A percentile compares a stretch with the other conserved stretches of the same genome.
These are phyloP conservation scores for Rubroboletus pulcherrimus DNA, from an alignment of 768 basidiomycete species.

Conservation along the genomic window DNA sequence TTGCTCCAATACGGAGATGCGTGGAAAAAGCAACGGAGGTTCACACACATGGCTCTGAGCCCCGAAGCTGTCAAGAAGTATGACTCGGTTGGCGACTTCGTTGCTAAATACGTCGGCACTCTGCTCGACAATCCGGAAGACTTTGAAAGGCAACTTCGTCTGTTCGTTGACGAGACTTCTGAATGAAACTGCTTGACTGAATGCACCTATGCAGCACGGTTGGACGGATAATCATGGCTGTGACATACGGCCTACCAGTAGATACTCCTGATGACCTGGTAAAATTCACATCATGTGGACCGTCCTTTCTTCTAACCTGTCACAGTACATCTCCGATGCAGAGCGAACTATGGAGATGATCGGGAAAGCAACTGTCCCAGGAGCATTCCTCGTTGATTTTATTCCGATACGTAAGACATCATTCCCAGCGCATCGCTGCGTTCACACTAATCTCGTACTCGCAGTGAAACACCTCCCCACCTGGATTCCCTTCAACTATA, in stretches of 20 bases:
- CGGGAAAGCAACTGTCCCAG: slow-evolving; percentile 23
- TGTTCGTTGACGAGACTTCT: slow-evolving; percentile 7
- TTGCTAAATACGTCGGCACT: slow-evolving; percentile 14
- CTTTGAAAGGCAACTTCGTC: slow-evolving; percentile 21
- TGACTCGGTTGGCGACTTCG: slow-evolving; percentile 28
- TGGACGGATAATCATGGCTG: slow-evolving; percentile 19
- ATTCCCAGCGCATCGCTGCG: background rate
- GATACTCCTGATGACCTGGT: slow-evolving; percentile 21
- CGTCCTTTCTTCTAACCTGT: background rate
- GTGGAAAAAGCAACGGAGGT: slow-evolving; percentile 24
- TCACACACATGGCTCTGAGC: slow-evolving; percentile 30
- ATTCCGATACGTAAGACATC: slow-evolving; percentile 22
- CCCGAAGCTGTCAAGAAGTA: slow-evolving; percentile 32
- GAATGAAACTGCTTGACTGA: background rate
- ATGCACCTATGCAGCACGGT: background rate
- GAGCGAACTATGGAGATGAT: slow-evolving; percentile 27
- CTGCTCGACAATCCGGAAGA: slow-evolving; percentile 13
- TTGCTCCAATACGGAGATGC: slow-evolving; percentile 21
- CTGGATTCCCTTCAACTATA: slow-evolving; percentile 21
- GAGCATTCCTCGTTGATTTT: slow-evolving; percentile 29
- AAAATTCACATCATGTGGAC: no score
- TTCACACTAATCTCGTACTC: background rate
- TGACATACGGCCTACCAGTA: slow-evolving; percentile 26
- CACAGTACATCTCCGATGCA: slow-evolving; percentile 28
- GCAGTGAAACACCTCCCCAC: slow-evolving; percentile 28